These are phyloP conservation scores for Blastomyces silverae DNA, from an alignment of 2,329 filamentous ascomycete genomes.

Conservation along the genomic window DNA sequence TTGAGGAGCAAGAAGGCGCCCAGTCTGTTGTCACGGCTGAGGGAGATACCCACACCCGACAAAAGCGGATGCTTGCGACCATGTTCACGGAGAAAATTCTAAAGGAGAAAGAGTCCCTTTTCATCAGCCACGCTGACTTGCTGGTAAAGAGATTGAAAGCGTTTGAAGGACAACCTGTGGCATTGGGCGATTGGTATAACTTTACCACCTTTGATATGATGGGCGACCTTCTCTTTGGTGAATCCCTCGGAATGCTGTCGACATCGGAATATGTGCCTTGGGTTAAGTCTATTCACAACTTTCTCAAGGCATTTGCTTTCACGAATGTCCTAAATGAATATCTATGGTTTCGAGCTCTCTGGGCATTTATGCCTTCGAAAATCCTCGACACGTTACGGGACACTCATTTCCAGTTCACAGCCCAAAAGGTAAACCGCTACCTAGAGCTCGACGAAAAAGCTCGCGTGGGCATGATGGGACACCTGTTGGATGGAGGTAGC, in stretches of 20 bases:
- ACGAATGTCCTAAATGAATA: constrained; percentile 15
- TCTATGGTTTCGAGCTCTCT: constrained; percentile 9
- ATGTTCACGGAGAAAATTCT: constrained; percentile 42
- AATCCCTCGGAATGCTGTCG: constrained; percentile 22
- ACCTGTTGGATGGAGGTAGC: constrained; percentile 12
- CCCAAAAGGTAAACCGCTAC: constrained; percentile 13
- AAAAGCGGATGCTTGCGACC: constrained; percentile 32
- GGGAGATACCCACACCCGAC: constrained; percentile 25
- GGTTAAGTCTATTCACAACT: constrained; percentile 20
- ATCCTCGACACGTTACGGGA: constrained; percentile 8
- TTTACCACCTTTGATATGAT: constrained; percentile 27
- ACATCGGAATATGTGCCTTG: constrained; percentile 25
- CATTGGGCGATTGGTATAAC: constrained; percentile 24
- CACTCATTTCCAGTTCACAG: constrained; percentile 13
- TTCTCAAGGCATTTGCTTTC: constrained; percentile 16
- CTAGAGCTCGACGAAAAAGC: neutral
- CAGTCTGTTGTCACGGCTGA: constrained; percentile 21
- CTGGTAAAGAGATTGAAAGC: constrained; percentile 19
- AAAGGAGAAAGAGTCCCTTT: constrained; percentile 34
- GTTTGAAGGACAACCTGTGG: constrained; percentile 14
- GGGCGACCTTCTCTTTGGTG: constrained; percentile 25
- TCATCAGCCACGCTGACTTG: constrained; percentile 26
- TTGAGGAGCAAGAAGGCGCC: constrained; percentile 14
- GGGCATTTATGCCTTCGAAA: constrained; percentile 11
- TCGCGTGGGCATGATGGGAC: constrained; percentile 7